Percentiles rank a stretch among this genome's conserved stretches.
Conservation (phyloP, 306 rosid genomes). For the Prunus armeniaca region DNA sequence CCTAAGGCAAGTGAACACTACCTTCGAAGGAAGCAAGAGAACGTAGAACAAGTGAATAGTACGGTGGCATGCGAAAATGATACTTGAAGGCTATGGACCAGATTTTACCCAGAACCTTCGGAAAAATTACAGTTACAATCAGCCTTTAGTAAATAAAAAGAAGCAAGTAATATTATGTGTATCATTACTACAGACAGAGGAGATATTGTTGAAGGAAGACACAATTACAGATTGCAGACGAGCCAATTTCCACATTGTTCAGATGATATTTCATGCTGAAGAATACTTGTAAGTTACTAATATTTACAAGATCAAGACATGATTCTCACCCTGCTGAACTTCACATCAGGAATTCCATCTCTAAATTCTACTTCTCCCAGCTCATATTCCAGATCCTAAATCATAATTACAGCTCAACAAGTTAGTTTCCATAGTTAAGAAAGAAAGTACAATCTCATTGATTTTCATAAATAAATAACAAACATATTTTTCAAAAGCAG, state of each 20-base stretch:
- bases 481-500: background rate
- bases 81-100: slow-evolving; percentile 82
- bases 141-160: slow-evolving; percentile 17
- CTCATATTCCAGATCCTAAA: slow-evolving; percentile 90
- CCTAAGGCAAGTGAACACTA: slow-evolving; percentile 24
- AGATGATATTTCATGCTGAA: background rate
- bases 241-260: background rate
- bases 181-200: background rate
- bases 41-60: slow-evolving; percentile 80
- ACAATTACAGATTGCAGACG: background rate
- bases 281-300: slow-evolving; percentile 1
- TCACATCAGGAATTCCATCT: slow-evolving; percentile 91
- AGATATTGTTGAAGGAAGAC: background rate
- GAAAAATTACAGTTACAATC: slow-evolving; percentile 26
- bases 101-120: slow-evolving; percentile 89
- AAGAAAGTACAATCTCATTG: background rate
- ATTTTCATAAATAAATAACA: too few relatives aligned
- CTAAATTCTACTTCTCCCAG: slow-evolving; percentile 82
- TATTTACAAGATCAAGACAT: slow-evolving; percentile 11
- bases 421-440: background rate
- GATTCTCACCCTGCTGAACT: slow-evolving; percentile 86
- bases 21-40: slow-evolving; percentile 97
- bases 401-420: slow-evolving; percentile 17
- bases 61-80: slow-evolving; percentile 97
- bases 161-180: background rate